Evolutionary conservation across 106 monocot species (phyloP).

Genomic region (Hemerocallis citrina): DNA sequence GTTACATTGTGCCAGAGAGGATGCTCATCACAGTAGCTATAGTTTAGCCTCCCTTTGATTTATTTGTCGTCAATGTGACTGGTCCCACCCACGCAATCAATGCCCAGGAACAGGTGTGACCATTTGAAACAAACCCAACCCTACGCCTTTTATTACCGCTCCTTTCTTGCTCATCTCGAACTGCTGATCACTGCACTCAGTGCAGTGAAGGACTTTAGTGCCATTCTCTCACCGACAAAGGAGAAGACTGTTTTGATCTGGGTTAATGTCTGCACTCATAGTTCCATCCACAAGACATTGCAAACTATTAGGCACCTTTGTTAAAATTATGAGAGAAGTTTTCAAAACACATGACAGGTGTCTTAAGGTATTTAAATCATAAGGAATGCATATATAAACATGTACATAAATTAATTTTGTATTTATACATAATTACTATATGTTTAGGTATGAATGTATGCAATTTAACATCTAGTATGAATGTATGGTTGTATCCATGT

Average conservation of each 20-base stretch:
- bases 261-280: slow-evolving; percentile 23
- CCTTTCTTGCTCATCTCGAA: slow-evolving; percentile 32
- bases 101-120: slow-evolving; percentile 42
- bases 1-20: slow-evolving; percentile 44
- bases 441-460: no score
- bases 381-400: no score
- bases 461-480: no score
- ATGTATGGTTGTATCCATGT: no score
- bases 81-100: slow-evolving; percentile 40
- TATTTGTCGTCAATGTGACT: slow-evolving; percentile 16
- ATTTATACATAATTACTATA: no score
- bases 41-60: slow-evolving; percentile 30
- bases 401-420: no score
- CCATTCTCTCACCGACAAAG: slow-evolving; percentile 30
- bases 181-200: slow-evolving; percentile 26
- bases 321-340: neutral
- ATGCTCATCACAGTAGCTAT: slow-evolving; percentile 38
- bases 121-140: slow-evolving; percentile 30
- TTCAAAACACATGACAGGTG: no score
- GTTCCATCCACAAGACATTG: neutral
- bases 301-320: neutral
- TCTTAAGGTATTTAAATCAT: no score
- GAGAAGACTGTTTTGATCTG: slow-evolving; percentile 44
- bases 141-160: slow-evolving; percentile 31
- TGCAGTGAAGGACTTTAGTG: slow-evolving; percentile 23